A percentile compares a stretch with the other conserved stretches of the same genome.
Conservation (phyloP, 78 protist genomes). For the Polysphondylium violaceum region DNA sequence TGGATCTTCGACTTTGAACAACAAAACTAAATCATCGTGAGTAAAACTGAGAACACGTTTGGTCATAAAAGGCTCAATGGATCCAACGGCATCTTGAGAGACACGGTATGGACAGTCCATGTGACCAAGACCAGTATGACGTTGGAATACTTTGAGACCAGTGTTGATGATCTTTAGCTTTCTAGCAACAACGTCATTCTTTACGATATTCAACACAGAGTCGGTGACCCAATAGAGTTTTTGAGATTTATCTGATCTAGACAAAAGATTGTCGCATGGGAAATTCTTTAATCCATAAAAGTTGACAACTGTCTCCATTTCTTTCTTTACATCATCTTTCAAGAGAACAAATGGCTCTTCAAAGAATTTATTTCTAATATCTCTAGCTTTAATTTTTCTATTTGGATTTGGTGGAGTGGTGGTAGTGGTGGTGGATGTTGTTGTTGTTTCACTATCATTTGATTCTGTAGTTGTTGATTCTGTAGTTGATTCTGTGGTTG, state of each 20-base stretch:
- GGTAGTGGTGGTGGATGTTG: background rate
- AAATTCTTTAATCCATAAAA: constrained; percentile 79
- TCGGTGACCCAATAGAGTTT: constrained; percentile 52
- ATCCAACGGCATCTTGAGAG: constrained; percentile 27
- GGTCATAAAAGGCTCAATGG: constrained; percentile 44
- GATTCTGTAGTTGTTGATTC: constrained; percentile 9
- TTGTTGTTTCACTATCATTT: background rate
- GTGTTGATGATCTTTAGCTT: constrained; percentile 65
- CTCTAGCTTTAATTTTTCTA: constrained; percentile 17
- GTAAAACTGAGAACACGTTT: constrained; percentile 39
- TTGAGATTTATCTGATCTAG: constrained; percentile 34
- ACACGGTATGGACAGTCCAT: constrained; percentile 46
- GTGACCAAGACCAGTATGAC: constrained; percentile 51
- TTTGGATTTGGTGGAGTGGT: background rate
- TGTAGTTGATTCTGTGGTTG: background rate
- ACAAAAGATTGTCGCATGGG: constrained; percentile 59
- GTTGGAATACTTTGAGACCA: constrained; percentile 62
- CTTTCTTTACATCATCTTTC: constrained; percentile 19
- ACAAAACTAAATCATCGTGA: constrained; percentile 34
- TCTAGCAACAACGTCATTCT: constrained; percentile 5
- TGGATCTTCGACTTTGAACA: constrained; percentile 35
- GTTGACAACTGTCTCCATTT: background rate
- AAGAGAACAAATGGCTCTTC: constrained; percentile 56
- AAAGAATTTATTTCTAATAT: constrained; percentile 22
- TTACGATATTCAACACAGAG: constrained; percentile 35